These are phyloP conservation scores for Gaultheria prostrata DNA, from an alignment of 148 eudicot genomes.

Conservation along the genomic window DNA sequence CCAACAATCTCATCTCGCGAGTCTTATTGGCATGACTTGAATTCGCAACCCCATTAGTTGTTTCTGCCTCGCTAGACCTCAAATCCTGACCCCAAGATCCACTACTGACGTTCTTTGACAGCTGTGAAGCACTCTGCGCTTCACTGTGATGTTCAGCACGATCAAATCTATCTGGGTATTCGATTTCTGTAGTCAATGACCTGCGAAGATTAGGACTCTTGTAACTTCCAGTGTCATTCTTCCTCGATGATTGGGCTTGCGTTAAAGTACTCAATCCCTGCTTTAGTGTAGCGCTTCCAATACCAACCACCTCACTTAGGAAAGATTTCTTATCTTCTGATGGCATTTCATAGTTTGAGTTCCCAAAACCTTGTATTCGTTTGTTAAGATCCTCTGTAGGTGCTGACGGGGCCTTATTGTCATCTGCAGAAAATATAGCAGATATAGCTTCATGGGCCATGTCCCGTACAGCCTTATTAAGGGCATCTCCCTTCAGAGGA, in stretches of 20 bases:
- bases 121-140: slow-evolving; percentile 38
- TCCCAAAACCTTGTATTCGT: slow-evolving; percentile 95
- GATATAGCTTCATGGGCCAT: slow-evolving; percentile 90
- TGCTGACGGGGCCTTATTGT: slow-evolving; percentile 46
- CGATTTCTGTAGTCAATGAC: slow-evolving; percentile 70
- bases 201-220: slow-evolving; percentile 75
- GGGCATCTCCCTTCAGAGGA: slow-evolving; percentile 88
- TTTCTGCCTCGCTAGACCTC: slow-evolving; percentile 36
- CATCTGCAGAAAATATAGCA: slow-evolving; percentile 78
- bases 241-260: slow-evolving; percentile 58
- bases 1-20: slow-evolving; percentile 81
- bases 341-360: slow-evolving; percentile 59
- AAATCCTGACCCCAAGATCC: slow-evolving; percentile 75
- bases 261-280: slow-evolving; percentile 72
- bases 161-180: slow-evolving; percentile 54
- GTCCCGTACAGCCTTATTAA: slow-evolving; percentile 90
- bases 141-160: slow-evolving; percentile 42
- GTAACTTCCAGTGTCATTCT: slow-evolving; percentile 73
- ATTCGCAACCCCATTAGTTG: slow-evolving; percentile 44
- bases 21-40: slow-evolving; percentile 57
- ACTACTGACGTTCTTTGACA: slow-evolving; percentile 39
- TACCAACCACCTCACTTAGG: slow-evolving; percentile 81
- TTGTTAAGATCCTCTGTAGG: slow-evolving; percentile 54
- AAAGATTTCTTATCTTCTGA: slow-evolving; percentile 80
- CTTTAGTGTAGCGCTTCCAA: slow-evolving; percentile 85